Evolutionary conservation across 164 flowering plant species (phyloP), one percentile per base, ranked within the genome.

Genomic region (Protea cynaroides): DNA sequence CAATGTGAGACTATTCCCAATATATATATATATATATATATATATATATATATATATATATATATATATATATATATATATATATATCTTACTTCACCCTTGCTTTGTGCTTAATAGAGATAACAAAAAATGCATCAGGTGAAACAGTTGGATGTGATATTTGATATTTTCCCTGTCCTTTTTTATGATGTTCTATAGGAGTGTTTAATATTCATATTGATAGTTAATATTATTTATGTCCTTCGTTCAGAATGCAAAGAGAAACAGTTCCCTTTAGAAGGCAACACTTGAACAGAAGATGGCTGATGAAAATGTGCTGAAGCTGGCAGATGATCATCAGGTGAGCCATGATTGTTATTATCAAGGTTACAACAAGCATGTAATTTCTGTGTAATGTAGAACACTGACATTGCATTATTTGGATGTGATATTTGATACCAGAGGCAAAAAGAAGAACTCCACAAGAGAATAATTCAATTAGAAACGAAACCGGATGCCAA

Each of bases 301-400:
- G 65, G 89, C 85, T 22, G 85, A 87, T 67, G 83, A 88, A 65
- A 78, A 75, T 25, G 56, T 90, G 57, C n/a, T 82, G 68, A 77
- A 64, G 65, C 74, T 93, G 57, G 87, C 86, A 0, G 84, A 83
- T 63, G 82, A 76, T 13, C 96, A 93, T 4, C 80, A 86, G 90
- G 98, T 65, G n/a, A 36, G 40, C 15, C 55, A 17, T 59, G 21
- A 51, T 4, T 25, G 22, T 52, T 15, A 14, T 50, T 46, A 19
- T 25, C 22, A 24, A 21, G 4, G 10, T 6, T 21, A 4, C 59
- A 24, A 61, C 1, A 21, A 67, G 29, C 34, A 4, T 17, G 2
- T 40, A 40, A 40, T 40, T 40, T 40, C 7, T 40, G 46, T 40
- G 46, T 40, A 38, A 25, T 8, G 58, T 50, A 19, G 13, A 8